A percentile compares a stretch with the other conserved stretches of the same genome.
phyloP scores from a whole-genome alignment of 2,329 filamentous ascomycete species.

The Epichloe gansuensis region DNA sequence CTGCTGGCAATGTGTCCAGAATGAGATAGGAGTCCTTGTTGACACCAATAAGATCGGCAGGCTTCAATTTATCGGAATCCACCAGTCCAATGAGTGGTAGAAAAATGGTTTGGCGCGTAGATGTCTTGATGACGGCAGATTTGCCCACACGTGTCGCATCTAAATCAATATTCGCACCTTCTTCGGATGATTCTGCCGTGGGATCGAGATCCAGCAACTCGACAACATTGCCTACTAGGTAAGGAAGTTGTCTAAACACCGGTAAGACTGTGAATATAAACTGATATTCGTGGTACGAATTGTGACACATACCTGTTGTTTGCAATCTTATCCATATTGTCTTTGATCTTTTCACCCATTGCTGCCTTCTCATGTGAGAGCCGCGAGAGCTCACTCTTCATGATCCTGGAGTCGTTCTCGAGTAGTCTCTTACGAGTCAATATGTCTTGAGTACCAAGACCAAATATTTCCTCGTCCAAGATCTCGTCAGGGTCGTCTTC shows the following conservation, averaged over 20 bases:
- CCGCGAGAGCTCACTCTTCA: conserved; percentile 93
- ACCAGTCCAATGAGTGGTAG: conserved; percentile 93
- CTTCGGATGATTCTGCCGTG: conserved; percentile 87
- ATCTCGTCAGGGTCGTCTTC: conserved; percentile 64
- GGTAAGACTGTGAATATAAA: conserved; percentile 5
- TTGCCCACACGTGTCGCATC: conserved; percentile 95
- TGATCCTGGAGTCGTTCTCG: conserved; percentile 96
- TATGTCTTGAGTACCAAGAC: conserved; percentile 89
- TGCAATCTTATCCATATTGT: conserved; percentile 97
- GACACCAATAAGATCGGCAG: conserved; percentile 90
- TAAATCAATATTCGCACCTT: conserved; percentile 96
- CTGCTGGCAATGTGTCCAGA: conserved; percentile 88
- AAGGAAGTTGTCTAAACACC: conserved; percentile 71
- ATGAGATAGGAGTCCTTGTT: conserved; percentile 99
- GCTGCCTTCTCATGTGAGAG: conserved; percentile 89
- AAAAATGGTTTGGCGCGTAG: conserved; percentile 96
- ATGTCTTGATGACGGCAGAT: conserved; percentile 98
- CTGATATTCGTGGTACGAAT: not conserved
- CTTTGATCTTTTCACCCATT: conserved; percentile 98
- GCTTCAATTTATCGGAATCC: conserved; percentile 88
- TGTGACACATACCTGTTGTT: conserved; percentile 69
- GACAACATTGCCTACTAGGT: conserved; percentile 96
- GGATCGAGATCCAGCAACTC: conserved; percentile 95
- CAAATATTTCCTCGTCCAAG: conserved; percentile 86
- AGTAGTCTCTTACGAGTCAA: conserved; percentile 79